A percentile compares a stretch with the other conserved stretches of the same genome.
Evolutionary conservation across 108 stramenopile species (phyloP).

Genomic region (Pseudonitzschia multiseries): DNA sequence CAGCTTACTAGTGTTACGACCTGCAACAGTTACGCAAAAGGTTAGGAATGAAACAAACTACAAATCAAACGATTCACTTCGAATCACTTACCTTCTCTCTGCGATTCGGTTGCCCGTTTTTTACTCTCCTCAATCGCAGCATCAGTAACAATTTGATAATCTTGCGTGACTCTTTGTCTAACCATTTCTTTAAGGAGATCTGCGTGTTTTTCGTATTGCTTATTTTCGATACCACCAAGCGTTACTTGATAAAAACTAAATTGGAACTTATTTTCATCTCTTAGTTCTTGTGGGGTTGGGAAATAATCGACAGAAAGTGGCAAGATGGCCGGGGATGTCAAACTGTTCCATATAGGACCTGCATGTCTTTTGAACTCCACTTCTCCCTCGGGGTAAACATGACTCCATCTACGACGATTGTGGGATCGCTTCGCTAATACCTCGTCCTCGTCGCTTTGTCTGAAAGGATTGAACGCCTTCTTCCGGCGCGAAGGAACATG

Average conservation of each 20-base stretch:
- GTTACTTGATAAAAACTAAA: constrained; percentile 76
- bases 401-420: constrained; percentile 94
- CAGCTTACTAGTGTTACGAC: constrained; percentile 10
- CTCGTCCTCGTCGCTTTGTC: constrained; percentile 89
- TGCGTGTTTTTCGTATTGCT: constrained; percentile 64
- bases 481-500: constrained; percentile 28
- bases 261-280: constrained; percentile 61
- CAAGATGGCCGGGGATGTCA: constrained; percentile 95
- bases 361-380: constrained; percentile 81
- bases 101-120: constrained; percentile 42
- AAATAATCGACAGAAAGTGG: constrained; percentile 96
- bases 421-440: constrained; percentile 89
- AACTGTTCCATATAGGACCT: constrained; percentile 93
- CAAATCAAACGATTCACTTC: background rate
- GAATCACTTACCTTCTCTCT: constrained; percentile 29
- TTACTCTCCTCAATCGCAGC: constrained; percentile 48
- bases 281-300: constrained; percentile 83
- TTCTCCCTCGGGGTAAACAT: constrained; percentile 94
- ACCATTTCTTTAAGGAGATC: constrained; percentile 91
- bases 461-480: constrained; percentile 90
- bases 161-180: constrained; percentile 74
- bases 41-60: background rate
- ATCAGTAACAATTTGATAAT: constrained; percentile 82
- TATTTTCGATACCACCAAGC: constrained; percentile 72
- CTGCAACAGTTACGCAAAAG: background rate